Percentiles rank a stretch among this genome's conserved stretches.
These are phyloP conservation scores for Tolypocladium sp. DNA, from an alignment of 2,329 filamentous ascomycete species.

Conservation along the genomic window DNA sequence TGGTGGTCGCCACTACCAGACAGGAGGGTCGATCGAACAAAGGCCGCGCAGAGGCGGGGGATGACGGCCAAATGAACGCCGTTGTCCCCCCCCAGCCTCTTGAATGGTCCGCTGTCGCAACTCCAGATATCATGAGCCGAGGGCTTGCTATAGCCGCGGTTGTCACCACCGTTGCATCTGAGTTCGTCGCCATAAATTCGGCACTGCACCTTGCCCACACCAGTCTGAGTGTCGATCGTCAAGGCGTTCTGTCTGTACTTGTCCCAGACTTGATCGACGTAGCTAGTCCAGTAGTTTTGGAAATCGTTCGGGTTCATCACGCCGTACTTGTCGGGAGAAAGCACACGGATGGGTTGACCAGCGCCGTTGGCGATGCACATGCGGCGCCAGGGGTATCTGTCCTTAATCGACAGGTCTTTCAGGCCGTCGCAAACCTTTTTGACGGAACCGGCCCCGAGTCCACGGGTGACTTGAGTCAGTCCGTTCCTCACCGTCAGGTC, in stretches of 20 bases:
- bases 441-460: constrained; percentile 27
- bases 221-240: constrained; percentile 32
- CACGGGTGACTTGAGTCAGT: constrained; percentile 26
- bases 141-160: constrained; percentile 33
- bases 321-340: constrained; percentile 34
- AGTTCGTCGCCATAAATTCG: constrained; percentile 24
- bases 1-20: constrained; percentile 35
- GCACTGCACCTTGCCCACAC: constrained; percentile 29
- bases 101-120: constrained; percentile 40
- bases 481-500: constrained; percentile 23
- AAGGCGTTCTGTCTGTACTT: constrained; percentile 28
- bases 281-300: constrained; percentile 31
- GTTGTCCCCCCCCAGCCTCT: constrained; percentile 25
- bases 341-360: constrained; percentile 31
- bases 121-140: constrained; percentile 37
- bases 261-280: constrained; percentile 37
- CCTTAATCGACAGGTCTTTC: constrained; percentile 21
- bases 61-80: constrained; percentile 31
- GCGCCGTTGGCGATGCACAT: constrained; percentile 29
- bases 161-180: constrained; percentile 26
- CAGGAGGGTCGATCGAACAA: constrained; percentile 36
- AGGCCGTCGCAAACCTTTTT: constrained; percentile 31
- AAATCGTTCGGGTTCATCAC: constrained; percentile 24
- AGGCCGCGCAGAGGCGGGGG: constrained; percentile 41
- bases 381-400: constrained; percentile 33